Evolutionary conservation across 345 rosid species (phyloP).

Genomic region (Lepidium sativum): DNA sequence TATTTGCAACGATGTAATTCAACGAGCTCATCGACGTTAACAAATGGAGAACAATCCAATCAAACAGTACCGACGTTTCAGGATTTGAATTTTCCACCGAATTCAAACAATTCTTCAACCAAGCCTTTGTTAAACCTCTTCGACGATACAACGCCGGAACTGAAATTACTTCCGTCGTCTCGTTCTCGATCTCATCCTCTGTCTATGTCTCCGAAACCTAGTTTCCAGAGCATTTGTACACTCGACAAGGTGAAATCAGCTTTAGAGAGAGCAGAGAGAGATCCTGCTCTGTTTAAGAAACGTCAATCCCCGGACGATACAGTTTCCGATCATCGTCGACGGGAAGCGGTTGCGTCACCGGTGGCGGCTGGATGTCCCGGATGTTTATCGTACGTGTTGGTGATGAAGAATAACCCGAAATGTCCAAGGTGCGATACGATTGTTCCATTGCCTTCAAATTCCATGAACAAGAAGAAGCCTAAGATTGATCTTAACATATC

Average conservation of each 20-base stretch:
- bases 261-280: constrained; percentile 62
- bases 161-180: constrained; percentile 25
- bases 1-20: constrained; percentile 62
- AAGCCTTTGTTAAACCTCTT: constrained; percentile 43
- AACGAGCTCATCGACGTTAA: constrained; percentile 36
- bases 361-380: constrained; percentile 76
- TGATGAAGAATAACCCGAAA: constrained; percentile 53
- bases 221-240: constrained; percentile 77
- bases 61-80: constrained; percentile 48
- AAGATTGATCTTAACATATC: constrained; percentile 75
- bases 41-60: constrained; percentile 30
- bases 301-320: constrained; percentile 28
- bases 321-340: not conserved
- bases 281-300: constrained; percentile 35
- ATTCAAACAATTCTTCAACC: constrained; percentile 1
- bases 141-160: constrained; percentile 34
- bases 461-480: constrained; percentile 32
- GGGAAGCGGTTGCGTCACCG: constrained; percentile 21
- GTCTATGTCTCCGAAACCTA: constrained; percentile 14
- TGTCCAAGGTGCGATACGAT: constrained; percentile 71
- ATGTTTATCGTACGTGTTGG: constrained; percentile 73
- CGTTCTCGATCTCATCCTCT: constrained; percentile 18
- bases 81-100: constrained; percentile 61
- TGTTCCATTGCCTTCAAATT: constrained; percentile 41
- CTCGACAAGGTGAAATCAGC: constrained; percentile 83